Evolutionary conservation across 495 filamentous ascomycete genomes (phyloP).

Genomic region (Aspergillus ellipticus): DNA sequence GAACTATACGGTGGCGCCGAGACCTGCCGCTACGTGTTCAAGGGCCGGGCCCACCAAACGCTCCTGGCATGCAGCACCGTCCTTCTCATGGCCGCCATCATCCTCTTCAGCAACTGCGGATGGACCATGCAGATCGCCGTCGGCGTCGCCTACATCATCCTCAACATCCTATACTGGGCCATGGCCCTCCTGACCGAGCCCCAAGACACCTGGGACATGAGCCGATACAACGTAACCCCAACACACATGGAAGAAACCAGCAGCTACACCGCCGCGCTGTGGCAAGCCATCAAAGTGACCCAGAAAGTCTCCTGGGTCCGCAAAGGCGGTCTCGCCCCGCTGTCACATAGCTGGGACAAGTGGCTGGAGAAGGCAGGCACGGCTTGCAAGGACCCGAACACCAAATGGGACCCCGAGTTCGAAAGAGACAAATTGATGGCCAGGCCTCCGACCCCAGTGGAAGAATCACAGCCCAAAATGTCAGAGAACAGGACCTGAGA

Average conservation of each 20-base stretch:
- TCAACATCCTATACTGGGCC: constrained; percentile 60
- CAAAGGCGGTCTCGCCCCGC: constrained; percentile 44
- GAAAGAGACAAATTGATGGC: neutral
- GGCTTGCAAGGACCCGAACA: neutral
- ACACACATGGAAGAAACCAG: constrained; percentile 14
- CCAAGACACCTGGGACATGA: constrained; percentile 14
- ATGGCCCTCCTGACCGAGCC: constrained; percentile 14
- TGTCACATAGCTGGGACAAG: constrained; percentile 45
- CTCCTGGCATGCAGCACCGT: constrained; percentile 57
- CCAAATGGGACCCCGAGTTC: neutral
- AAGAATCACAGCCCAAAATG: neutral
- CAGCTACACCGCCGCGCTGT: constrained; percentile 52
- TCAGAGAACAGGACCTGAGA: neutral
- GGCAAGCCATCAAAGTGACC: constrained; percentile 54
- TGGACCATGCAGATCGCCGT: constrained; percentile 58
- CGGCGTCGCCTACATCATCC: constrained; percentile 51
- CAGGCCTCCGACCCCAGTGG: neutral
- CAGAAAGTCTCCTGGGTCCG: constrained; percentile 46
- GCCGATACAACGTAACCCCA: constrained; percentile 21
- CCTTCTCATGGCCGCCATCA: constrained; percentile 57
- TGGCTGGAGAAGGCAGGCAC: constrained; percentile 48
- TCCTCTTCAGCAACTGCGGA: constrained; percentile 58
- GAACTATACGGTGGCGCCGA: constrained; percentile 62
- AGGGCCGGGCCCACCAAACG: constrained; percentile 37
- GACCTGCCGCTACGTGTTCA: constrained; percentile 48